These are phyloP conservation scores for Strobilomyces dryophilus DNA, from an alignment of 768 basidiomycete species.

Conservation along the genomic window DNA sequence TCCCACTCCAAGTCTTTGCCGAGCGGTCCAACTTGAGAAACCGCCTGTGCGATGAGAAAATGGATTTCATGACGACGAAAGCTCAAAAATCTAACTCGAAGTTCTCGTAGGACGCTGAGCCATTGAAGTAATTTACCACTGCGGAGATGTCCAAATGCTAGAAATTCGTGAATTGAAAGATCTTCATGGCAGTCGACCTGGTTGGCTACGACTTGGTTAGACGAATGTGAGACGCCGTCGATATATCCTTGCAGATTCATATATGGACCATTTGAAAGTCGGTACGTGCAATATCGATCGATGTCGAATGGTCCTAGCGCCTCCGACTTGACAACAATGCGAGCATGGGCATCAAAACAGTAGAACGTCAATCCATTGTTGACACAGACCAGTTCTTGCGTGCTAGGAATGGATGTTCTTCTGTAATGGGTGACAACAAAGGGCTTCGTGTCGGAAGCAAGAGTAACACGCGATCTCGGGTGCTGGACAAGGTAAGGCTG, in stretches of 20 bases:
- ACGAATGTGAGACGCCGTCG: background rate
- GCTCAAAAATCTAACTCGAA: constrained; percentile 34
- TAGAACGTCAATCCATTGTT: constrained; percentile 33
- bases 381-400: constrained; percentile 1
- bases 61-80: constrained; percentile 40
- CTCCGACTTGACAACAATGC: background rate
- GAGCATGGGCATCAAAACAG: constrained; percentile 25
- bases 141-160: constrained; percentile 32
- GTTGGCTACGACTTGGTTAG: constrained; percentile 28
- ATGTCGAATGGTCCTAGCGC: background rate
- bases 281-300: constrained; percentile 20
- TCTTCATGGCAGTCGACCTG: constrained; percentile 38
- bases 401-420: constrained; percentile 11
- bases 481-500: constrained; percentile 13
- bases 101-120: constrained; percentile 44
- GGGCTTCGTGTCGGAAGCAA: constrained; percentile 23
- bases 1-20: background rate
- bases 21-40: constrained; percentile 37
- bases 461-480: constrained; percentile 16
- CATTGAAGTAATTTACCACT: constrained; percentile 46
- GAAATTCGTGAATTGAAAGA: constrained; percentile 34
- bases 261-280: constrained; percentile 33
- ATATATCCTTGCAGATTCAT: constrained; percentile 31
- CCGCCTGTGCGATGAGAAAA: constrained; percentile 39
- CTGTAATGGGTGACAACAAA: constrained; percentile 16